Evolutionary conservation across 805 yeast genomes (phyloP).

Genomic region (Yamadazyma laniorum): DNA sequence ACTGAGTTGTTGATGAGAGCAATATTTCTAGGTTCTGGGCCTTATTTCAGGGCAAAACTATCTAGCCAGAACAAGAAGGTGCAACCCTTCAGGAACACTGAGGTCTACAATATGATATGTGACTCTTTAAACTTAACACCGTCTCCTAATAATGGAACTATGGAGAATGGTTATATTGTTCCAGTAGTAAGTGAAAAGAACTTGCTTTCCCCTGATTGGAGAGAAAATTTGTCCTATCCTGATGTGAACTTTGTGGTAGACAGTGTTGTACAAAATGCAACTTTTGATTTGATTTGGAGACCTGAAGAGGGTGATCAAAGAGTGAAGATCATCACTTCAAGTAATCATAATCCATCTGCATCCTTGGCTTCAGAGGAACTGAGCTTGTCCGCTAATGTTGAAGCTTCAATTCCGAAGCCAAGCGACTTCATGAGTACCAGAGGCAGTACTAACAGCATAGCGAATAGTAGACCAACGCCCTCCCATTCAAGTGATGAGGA

Average conservation of each 20-base stretch:
- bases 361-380: constrained; percentile 26
- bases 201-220: constrained; percentile 44
- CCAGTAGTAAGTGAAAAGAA: constrained; percentile 23
- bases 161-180: constrained; percentile 3
- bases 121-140: constrained; percentile 54
- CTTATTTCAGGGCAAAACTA: constrained; percentile 54
- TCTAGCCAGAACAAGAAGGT: constrained; percentile 31
- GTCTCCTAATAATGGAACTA: constrained; percentile 59
- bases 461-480: not conserved
- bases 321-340: constrained; percentile 16
- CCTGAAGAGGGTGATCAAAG: constrained; percentile 12
- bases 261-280: constrained; percentile 45
- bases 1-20: constrained; percentile 81
- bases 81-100: constrained; percentile 68
- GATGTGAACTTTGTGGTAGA: constrained; percentile 46
- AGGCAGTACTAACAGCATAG: not conserved
- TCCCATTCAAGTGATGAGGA: not conserved
- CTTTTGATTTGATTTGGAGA: constrained; percentile 48
- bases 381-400: constrained; percentile 8
- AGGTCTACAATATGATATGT: constrained; percentile 74
- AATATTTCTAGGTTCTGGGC: constrained; percentile 76
- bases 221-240: constrained; percentile 48
- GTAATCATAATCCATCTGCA: constrained; percentile 23
- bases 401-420: constrained; percentile 14
- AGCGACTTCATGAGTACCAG: constrained; percentile 7